Evolutionary conservation across 805 yeast species (phyloP).

Genomic region (Kuraishia cidri): DNA sequence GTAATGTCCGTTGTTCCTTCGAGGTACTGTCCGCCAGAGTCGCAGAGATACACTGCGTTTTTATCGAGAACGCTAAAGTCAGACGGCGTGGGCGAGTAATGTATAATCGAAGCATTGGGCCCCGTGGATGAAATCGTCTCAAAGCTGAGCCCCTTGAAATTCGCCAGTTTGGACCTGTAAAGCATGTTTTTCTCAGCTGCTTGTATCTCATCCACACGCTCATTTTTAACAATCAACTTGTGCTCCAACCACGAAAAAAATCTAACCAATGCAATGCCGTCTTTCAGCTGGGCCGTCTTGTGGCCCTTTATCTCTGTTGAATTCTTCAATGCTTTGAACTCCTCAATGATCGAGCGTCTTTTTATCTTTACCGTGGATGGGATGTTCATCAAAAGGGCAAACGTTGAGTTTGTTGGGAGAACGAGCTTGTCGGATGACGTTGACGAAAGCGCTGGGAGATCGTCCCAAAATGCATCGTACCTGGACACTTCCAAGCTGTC

Average conservation of each 20-base stretch:
- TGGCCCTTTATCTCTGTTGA: slow-evolving; percentile 40
- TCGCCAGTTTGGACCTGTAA: slow-evolving; percentile 42
- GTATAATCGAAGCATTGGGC: slow-evolving; percentile 70
- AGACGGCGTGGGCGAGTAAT: slow-evolving; percentile 50
- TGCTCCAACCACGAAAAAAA: slow-evolving; percentile 54
- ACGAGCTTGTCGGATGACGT: neutral
- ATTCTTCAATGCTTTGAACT: slow-evolving; percentile 44
- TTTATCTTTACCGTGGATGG: neutral
- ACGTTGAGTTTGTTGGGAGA: slow-evolving; percentile 4
- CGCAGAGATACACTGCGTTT: slow-evolving; percentile 41
- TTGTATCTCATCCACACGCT: slow-evolving; percentile 50
- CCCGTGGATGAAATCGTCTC: slow-evolving; percentile 72
- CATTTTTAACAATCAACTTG: slow-evolving; percentile 27
- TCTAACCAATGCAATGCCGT: slow-evolving; percentile 44
- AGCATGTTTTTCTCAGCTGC: slow-evolving; percentile 53
- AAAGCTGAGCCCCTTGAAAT: slow-evolving; percentile 59
- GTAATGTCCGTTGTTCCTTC: slow-evolving; percentile 64
- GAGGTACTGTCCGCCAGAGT: slow-evolving; percentile 52
- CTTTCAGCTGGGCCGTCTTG: slow-evolving; percentile 43
- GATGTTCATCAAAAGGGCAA: slow-evolving; percentile 3
- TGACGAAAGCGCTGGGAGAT: slow-evolving; percentile 17
- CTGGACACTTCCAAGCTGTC: slow-evolving; percentile 26
- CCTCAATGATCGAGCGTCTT: slow-evolving; percentile 45
- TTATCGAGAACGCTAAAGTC: slow-evolving; percentile 41
- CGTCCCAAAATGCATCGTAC: slow-evolving; percentile 48